Conservation (phyloP, 2,329 filamentous ascomycete genomes). For the Blastomyces percursus region DNA sequence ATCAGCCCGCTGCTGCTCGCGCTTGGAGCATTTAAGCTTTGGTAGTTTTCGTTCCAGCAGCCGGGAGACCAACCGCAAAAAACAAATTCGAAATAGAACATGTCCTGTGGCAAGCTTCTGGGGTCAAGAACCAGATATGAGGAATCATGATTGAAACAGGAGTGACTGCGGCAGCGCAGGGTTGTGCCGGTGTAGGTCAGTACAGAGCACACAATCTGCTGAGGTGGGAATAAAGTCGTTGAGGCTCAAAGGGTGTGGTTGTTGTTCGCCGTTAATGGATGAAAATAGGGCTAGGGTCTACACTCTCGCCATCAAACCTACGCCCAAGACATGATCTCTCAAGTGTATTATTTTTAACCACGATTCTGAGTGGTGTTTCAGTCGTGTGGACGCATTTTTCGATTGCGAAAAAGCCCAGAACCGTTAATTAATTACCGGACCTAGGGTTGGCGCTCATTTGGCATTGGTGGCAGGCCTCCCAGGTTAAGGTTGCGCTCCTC, state of each 20-base stretch:
- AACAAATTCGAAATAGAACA: neutral
- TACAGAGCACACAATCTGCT: neutral
- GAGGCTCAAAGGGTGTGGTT: neutral
- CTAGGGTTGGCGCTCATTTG: neutral
- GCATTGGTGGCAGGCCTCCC: neutral
- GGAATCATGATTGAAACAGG: neutral
- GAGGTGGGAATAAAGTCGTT: neutral
- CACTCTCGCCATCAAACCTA: neutral
- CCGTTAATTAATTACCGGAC: neutral
- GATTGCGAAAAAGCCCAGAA: neutral
- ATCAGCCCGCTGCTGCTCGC: neutral
- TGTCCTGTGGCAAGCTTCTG: neutral
- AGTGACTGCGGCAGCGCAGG: neutral
- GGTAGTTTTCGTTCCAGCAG: neutral
- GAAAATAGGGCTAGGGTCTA: constrained; percentile 1
- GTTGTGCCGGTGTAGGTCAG: neutral
- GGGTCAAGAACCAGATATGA: neutral
- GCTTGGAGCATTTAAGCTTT: constrained; percentile 4
- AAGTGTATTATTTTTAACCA: neutral
- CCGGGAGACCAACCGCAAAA: neutral
- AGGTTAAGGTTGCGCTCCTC: neutral
- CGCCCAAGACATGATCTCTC: neutral
- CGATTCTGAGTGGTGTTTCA: neutral
- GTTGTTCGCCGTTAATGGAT: neutral
- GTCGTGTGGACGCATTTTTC: neutral